Percentiles rank a stretch among this genome's conserved stretches.
These are phyloP conservation scores for Scedosporium aurantiacum DNA, from an alignment of 2,329 filamentous ascomycete genomes.

Conservation along the genomic window DNA sequence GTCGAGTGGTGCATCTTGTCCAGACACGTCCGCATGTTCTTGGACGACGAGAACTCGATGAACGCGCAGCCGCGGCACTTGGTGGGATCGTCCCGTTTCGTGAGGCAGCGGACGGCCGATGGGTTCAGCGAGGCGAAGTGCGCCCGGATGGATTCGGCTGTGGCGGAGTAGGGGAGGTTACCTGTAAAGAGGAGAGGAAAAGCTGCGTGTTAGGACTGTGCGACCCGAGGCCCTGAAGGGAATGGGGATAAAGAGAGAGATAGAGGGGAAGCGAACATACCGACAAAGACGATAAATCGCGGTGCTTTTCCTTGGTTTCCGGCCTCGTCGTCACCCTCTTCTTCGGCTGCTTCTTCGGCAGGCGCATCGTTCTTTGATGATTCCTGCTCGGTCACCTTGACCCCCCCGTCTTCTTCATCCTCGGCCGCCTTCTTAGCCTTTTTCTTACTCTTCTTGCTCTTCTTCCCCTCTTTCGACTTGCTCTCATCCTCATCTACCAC, in stretches of 20 bases:
- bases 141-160: slow-evolving; percentile 51
- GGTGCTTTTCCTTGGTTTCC: slow-evolving; percentile 23
- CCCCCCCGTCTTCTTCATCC: slow-evolving; percentile 17
- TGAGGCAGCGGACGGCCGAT: slow-evolving; percentile 59
- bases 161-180: slow-evolving; percentile 82
- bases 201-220: slow-evolving; percentile 21
- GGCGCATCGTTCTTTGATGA: slow-evolving; percentile 6
- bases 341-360: slow-evolving; percentile 15
- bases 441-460: slow-evolving; percentile 19
- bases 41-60: slow-evolving; percentile 76
- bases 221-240: slow-evolving; percentile 9
- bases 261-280: slow-evolving; percentile 25
- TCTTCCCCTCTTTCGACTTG: slow-evolving; percentile 19
- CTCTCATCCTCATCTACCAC: slow-evolving; percentile 12
- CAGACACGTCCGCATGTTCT: slow-evolving; percentile 86
- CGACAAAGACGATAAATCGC: slow-evolving; percentile 70
- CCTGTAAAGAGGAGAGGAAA: slow-evolving; percentile 35
- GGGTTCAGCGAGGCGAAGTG: slow-evolving; percentile 74
- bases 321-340: slow-evolving; percentile 15
- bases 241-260: not conserved
- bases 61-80: slow-evolving; percentile 72
- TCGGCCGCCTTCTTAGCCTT: slow-evolving; percentile 19
- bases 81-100: slow-evolving; percentile 48
- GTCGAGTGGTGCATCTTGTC: slow-evolving; percentile 80
- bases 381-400: slow-evolving; percentile 9